Evolutionary conservation across 768 basidiomycete genomes (phyloP), one percentile per base, ranked within the genome.

Genomic region (Boletus patriciae): DNA sequence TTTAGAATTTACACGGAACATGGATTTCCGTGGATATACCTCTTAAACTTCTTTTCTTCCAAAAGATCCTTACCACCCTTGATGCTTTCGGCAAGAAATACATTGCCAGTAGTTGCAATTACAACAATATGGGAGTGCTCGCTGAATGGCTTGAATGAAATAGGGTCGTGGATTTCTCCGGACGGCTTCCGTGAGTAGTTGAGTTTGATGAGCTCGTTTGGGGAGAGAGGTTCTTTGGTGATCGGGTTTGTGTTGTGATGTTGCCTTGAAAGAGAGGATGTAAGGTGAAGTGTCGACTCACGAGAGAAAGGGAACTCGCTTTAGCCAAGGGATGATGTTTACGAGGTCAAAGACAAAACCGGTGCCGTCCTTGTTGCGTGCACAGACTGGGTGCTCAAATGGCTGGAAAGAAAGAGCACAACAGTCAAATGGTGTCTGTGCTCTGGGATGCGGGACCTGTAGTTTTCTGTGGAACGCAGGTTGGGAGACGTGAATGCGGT

Each of bases 91-190:
- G 89, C 88, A 18, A 95, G 79, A 72, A 90, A 98, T 15, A 98
- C 94, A 68, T 97, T 97, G 16, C 94, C 94, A 1, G 93, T 94
- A 0, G 85, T 88, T 7, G 87, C 86, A 62, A 97, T 86, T 41
- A 92, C 90, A 37, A 94, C 91, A 53, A 99, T 91, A 68, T 98
- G 91, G 1, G 96, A 95, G 70, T 98, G 96, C 60, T 96, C 89
- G 68, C 82, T 94, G 80, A 99, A 97, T 3, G 92, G 89, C 71
- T 98, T 98, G 83, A 96, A 99, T 4, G 94, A 93, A 43, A 99
- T 94, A 1, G 97, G 97, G 70, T 99, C 97, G 70, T 97, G 88
- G 13, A 92, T 83, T 71, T 94, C 90, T 38, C 90, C 90, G 25
- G 92, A 85, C 3, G 90, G 77, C 71, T 95, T 95, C 59, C 92